Percentiles rank a stretch among this genome's conserved stretches.
These are phyloP conservation scores for Aspergillus sparsus DNA, from an alignment of 495 filamentous ascomycete species.

Conservation along the genomic window DNA sequence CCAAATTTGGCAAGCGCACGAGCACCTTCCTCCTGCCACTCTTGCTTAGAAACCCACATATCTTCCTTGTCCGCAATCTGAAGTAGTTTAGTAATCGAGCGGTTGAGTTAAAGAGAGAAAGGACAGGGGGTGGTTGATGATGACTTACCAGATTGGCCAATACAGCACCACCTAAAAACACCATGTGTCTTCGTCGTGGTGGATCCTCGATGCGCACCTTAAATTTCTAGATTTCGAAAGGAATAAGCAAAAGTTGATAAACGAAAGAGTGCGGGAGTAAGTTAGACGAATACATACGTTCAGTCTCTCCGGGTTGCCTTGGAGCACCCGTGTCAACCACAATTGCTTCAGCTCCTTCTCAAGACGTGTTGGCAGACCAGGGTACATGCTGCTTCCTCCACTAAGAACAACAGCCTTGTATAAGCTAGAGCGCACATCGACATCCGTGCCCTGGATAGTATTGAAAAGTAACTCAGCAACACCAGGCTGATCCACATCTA, in stretches of 20 bases:
- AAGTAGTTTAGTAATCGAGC: slow-evolving; percentile 23
- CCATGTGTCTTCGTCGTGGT: slow-evolving; percentile 94
- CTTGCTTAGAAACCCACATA: slow-evolving; percentile 97
- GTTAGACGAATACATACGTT: slow-evolving; percentile 54
- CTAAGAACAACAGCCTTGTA: slow-evolving; percentile 98
- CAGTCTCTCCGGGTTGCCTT: slow-evolving; percentile 86
- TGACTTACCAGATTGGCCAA: slow-evolving; percentile 82
- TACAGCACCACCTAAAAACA: slow-evolving; percentile 95
- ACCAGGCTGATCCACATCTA: slow-evolving; percentile 95
- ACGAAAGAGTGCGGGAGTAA: not conserved
- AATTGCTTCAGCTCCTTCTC: slow-evolving; percentile 99
- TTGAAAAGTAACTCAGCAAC: slow-evolving; percentile 98
- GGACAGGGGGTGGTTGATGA: not conserved
- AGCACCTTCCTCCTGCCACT: slow-evolving; percentile 94
- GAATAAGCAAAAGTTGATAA: slow-evolving; percentile 24
- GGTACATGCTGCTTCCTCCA: slow-evolving; percentile 98
- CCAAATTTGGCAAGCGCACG: slow-evolving; percentile 88
- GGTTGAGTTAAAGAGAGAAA: not conserved
- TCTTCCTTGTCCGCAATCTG: slow-evolving; percentile 95
- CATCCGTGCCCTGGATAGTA: slow-evolving; percentile 93
- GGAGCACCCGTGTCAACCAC: slow-evolving; percentile 90
- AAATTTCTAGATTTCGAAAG: slow-evolving; percentile 69
- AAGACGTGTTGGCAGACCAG: slow-evolving; percentile 86
- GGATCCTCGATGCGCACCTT: slow-evolving; percentile 99
- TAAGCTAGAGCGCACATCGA: slow-evolving; percentile 87